Base-by-base conservation (phyloP, 257 asterid genomes). In the Nicotiana paniculata region DNA sequence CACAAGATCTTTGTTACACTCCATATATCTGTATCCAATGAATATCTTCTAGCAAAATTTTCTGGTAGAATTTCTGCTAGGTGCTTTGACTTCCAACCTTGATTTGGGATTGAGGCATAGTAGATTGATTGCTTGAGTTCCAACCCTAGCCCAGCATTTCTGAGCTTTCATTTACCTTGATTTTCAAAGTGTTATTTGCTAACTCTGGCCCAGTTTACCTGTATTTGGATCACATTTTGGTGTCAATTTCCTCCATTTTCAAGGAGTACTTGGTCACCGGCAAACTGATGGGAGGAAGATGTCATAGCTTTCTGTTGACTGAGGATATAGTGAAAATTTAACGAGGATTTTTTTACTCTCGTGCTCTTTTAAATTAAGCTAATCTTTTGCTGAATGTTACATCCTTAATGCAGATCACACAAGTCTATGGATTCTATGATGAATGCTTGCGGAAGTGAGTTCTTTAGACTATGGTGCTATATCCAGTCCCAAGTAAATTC, bases 391-490 rank as follows among this genome's bases (percentile, higher is more conserved):
- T 64, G 16, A 81, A 81, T 66, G 55, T 81, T 51, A 37, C 9
- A 43, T 81, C 67, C 54, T 65, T 66, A 48, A 66, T 86, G 90
- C 92, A 89, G 92, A 89, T 89, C 76, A 89, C 92, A 0, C 92
- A 89, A 81, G 92, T 89, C 58, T 89, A 87, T 86, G 92, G 92
- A 61, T 89, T 89, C 84, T 89, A 87, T 77, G 92, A 89, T 69
- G 92, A 87, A 76, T 89, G 92, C 85, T 76, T 89, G 84, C 82
- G 92, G 81, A 89, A 89, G 92, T 89, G 51, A 89, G 92, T 86
- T 82, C 84, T 65, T 65, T 55, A 77, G 13, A 53, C 55, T 79
- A 12, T 64, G 18, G 81, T 37, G 46, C 66, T 67, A 46, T 43
- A 43, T 15, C 62, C 59, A 32, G 80, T 15, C 32, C 61, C 75